phyloP scores from a whole-genome alignment of 495 filamentous ascomycete genomes.

The Halenospora varia region DNA sequence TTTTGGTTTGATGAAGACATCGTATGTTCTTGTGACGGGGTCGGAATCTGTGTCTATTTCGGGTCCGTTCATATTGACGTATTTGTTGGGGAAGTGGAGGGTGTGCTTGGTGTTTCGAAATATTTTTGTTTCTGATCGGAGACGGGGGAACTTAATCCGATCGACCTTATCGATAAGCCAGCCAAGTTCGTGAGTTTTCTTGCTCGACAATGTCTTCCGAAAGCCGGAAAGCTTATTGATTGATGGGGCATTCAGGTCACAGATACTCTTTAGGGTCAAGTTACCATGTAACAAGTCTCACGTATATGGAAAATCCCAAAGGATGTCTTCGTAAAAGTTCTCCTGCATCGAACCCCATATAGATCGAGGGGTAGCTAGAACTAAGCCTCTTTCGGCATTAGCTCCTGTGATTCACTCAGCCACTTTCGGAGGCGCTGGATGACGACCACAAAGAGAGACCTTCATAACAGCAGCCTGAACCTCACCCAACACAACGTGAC shows the following conservation, averaged over 20 bases:
- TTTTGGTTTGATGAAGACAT: slow-evolving; percentile 53
- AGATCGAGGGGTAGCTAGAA: not conserved
- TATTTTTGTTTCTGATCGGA: slow-evolving; percentile 11
- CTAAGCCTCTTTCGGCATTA: not conserved
- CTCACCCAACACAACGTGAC: not conserved
- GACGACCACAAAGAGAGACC: not conserved
- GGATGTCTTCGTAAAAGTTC: too few species aligned
- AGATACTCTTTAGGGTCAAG: too few species aligned
- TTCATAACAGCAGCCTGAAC: not conserved
- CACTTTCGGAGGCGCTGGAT: not conserved
- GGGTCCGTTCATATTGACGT: slow-evolving; percentile 10
- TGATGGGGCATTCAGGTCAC: too few species aligned
- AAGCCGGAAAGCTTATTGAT: too few species aligned
- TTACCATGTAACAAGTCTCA: too few species aligned
- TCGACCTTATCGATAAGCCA: slow-evolving; percentile 6
- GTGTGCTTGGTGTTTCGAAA: not conserved
- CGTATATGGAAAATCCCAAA: not conserved
- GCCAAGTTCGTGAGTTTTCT: too few species aligned
- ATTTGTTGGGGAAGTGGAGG: not conserved
- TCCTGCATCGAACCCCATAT: too few species aligned
- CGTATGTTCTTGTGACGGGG: slow-evolving; percentile 56
- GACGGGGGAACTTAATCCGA: not conserved
- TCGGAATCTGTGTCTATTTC: slow-evolving; percentile 39
- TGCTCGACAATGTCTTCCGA: too few species aligned
- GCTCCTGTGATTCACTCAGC: not conserved